These are phyloP conservation scores for Creolimax fragrantissima DNA, from an alignment of 78 protist species.

Conservation along the genomic window DNA sequence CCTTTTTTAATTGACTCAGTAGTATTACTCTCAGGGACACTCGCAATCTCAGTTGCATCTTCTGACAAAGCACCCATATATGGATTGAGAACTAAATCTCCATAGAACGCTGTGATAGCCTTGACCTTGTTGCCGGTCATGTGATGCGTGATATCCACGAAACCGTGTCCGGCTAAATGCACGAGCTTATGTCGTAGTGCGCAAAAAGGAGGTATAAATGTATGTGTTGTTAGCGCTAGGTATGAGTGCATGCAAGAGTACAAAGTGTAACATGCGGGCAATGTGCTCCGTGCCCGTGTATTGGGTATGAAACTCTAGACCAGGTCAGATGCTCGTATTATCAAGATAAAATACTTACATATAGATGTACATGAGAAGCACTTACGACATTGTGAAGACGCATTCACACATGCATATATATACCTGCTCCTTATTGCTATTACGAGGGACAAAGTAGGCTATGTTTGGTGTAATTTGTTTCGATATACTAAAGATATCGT, in stretches of 20 bases:
- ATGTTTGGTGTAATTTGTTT: neutral
- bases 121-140: neutral
- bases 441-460: conserved; percentile 24
- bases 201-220: too few relatives aligned
- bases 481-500: neutral
- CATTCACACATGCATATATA: too few relatives aligned
- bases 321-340: too few relatives aligned
- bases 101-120: neutral
- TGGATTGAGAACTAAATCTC: neutral
- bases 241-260: too few relatives aligned
- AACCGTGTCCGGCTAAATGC: neutral
- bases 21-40: neutral
- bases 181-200: too few relatives aligned
- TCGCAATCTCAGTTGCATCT: neutral
- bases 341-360: too few relatives aligned
- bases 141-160: neutral
- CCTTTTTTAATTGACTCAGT: neutral
- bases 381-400: too few relatives aligned
- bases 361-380: too few relatives aligned
- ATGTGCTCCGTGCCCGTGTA: too few relatives aligned
- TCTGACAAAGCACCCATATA: neutral
- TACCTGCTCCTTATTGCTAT: conserved; percentile 8
- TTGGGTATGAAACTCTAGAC: too few relatives aligned
- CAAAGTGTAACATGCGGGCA: too few relatives aligned
- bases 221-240: too few relatives aligned